Evolutionary conservation across 1,139 yeast species (phyloP).

Genomic region (Trichomonascaceae sp.): DNA sequence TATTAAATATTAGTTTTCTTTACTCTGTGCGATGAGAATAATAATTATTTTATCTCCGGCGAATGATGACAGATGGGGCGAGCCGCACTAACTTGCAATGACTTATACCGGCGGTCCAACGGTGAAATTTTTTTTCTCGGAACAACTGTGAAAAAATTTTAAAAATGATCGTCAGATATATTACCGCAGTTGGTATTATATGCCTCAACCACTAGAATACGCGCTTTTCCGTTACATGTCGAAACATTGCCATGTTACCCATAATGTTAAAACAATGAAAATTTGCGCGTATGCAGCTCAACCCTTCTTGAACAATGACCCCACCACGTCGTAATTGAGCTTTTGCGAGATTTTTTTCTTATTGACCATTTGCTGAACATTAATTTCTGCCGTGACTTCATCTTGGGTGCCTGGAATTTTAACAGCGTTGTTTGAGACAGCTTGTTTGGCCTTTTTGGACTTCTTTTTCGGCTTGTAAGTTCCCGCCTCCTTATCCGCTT

Average conservation of each 20-base stretch:
- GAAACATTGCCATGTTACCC: neutral
- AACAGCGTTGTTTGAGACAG: conserved; percentile 18
- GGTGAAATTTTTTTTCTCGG: neutral
- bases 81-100: neutral
- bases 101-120: neutral
- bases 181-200: neutral
- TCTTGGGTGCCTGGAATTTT: conserved; percentile 38
- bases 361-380: conserved; percentile 63
- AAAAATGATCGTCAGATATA: neutral
- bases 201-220: neutral
- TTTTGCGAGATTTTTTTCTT: conserved; percentile 75
- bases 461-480: conserved; percentile 33
- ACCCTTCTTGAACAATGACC: conserved; percentile 45
- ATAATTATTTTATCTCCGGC: neutral
- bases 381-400: conserved; percentile 66
- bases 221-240: neutral
- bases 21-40: neutral
- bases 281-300: neutral
- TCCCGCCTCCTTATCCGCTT: conserved; percentile 63
- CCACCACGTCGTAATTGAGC: conserved; percentile 77
- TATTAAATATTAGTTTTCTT: neutral
- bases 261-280: neutral
- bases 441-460: conserved; percentile 24
- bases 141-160: neutral
- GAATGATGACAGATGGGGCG: neutral